These are phyloP conservation scores for Aphanomyces cochlioides DNA, from an alignment of 352 stramenopile genomes.

Conservation along the genomic window DNA sequence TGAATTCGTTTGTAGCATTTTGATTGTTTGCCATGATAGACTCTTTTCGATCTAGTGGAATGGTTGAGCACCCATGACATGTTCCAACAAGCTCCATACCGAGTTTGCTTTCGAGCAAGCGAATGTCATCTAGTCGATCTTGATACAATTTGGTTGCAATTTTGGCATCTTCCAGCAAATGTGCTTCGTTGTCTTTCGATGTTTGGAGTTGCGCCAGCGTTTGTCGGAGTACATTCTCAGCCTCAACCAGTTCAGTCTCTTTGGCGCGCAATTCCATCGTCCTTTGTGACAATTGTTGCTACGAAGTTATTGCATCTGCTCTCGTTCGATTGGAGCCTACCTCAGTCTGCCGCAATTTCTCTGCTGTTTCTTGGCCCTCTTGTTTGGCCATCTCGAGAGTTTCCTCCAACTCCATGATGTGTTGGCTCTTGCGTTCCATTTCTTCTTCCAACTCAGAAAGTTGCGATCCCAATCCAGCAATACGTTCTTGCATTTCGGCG, in stretches of 20 bases:
- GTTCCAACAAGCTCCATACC: conserved; percentile 3
- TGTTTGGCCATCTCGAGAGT: conserved; percentile 47
- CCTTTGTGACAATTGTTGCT: conserved; percentile 17
- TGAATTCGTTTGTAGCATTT: conserved; percentile 9
- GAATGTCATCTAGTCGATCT: conserved; percentile 20
- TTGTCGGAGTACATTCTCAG: conserved; percentile 25
- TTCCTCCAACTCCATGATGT: conserved; percentile 73
- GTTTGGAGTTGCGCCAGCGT: conserved; percentile 28
- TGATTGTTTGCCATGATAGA: conserved; percentile 29
- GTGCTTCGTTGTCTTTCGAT: conserved; percentile 29
- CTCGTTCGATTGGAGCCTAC: conserved; percentile 10
- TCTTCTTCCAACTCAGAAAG: conserved; percentile 79
- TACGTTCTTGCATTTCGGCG: conserved; percentile 86
- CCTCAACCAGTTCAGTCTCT: conserved; percentile 28
- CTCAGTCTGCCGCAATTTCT: conserved; percentile 26
- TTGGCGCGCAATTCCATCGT: conserved; percentile 31
- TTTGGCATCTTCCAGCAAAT: conserved; percentile 30
- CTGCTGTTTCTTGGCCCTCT: conserved; percentile 42
- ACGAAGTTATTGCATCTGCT: background rate
- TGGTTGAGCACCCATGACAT: conserved; percentile 27
- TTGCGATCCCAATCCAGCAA: conserved; percentile 68
- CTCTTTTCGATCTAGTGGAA: conserved; percentile 33
- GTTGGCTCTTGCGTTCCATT: conserved; percentile 54
- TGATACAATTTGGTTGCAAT: conserved; percentile 29
- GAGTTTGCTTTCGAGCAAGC: conserved; percentile 25